Evolutionary conservation across 805 yeast genomes (phyloP).

Genomic region (Wickerhamomyces mucosus): DNA sequence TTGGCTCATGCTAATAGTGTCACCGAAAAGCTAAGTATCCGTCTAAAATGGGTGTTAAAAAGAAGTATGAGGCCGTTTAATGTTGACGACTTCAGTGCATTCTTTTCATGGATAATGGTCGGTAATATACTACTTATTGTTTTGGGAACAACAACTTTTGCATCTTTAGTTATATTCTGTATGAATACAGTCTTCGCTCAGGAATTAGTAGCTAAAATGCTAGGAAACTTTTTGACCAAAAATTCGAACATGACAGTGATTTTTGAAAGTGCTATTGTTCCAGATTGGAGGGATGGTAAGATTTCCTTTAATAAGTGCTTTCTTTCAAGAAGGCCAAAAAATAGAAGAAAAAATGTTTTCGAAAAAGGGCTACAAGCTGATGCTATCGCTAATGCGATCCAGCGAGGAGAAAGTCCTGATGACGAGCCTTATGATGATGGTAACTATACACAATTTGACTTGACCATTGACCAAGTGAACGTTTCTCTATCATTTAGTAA

Average conservation of each 20-base stretch:
- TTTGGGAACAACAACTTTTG: constrained; percentile 87
- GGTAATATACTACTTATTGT: constrained; percentile 76
- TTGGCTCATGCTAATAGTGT: constrained; percentile 34
- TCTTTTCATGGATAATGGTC: constrained; percentile 85
- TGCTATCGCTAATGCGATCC: constrained; percentile 45
- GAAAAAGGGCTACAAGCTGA: constrained; percentile 66
- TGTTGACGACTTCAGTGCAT: constrained; percentile 85
- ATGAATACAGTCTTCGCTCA: constrained; percentile 49
- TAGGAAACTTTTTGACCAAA: constrained; percentile 77
- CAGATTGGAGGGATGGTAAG: constrained; percentile 85
- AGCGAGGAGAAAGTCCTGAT: constrained; percentile 3
- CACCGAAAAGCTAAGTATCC: constrained; percentile 32
- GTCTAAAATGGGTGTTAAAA: constrained; percentile 67
- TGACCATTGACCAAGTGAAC: constrained; percentile 78
- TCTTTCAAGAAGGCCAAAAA: constrained; percentile 75
- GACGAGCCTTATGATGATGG: constrained; percentile 64
- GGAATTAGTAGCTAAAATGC: constrained; percentile 70
- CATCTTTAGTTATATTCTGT: constrained; percentile 67
- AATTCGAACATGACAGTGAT: constrained; percentile 78
- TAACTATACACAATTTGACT: constrained; percentile 90
- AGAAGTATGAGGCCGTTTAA: constrained; percentile 76
- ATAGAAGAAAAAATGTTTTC: constrained; percentile 34
- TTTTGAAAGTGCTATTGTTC: constrained; percentile 90
- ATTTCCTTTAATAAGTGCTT: constrained; percentile 78
- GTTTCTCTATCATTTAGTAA: constrained; percentile 72